Evolutionary conservation across 2,329 filamentous ascomycete species (phyloP), one percentile per base, ranked within the genome.

Genomic region (Stagonosporopsis cucurbitacearum): DNA sequence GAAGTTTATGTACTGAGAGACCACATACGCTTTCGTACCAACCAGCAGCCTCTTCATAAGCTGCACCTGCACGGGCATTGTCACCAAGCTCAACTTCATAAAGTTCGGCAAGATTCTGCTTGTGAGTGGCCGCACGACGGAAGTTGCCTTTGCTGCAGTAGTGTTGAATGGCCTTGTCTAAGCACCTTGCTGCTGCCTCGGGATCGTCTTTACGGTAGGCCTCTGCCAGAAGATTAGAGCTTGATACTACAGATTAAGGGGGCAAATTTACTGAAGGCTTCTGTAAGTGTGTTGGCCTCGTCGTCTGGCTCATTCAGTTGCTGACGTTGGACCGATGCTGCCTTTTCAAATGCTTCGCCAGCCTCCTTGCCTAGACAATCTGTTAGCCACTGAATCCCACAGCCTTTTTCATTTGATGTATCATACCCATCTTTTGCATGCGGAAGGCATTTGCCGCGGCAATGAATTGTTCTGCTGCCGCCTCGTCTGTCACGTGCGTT

Each of bases 71-170:
- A 60, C 84, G 84, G 78, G 90, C 89, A 63, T 84, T 81, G 75
- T 97, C 91, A 8, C 87, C 87, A 17, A 96, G 75, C 67, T 96
- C 91, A 33, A 86, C 81, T 80, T 98, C 93, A 69, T 89, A 94
- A 23, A 96, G 79, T 72, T 97, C 92, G 17, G 88, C 95, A 57
- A 96, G 80, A 61, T 90, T 89, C 78, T 98, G 91, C 81, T 96
- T 91, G 75, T 96, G 89, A 22, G 90, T 90, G 11, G 95, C 95
- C 13, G 95, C 94, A 53, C 94, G 86, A 65, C 93, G 85, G 78
- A 96, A 93, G 77, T 96, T 96, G 59, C 93, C 93, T 78, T 92
- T 93, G 65, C 86, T 79, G 66, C 91, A 94, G 78, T 96, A 98
- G 75, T 95, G 90, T 54, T 87, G 82, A 73, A 98, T 92, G 36